These are phyloP conservation scores for Salinomyces thailandicus DNA, from an alignment of 2,329 filamentous ascomycete species.

Conservation along the genomic window DNA sequence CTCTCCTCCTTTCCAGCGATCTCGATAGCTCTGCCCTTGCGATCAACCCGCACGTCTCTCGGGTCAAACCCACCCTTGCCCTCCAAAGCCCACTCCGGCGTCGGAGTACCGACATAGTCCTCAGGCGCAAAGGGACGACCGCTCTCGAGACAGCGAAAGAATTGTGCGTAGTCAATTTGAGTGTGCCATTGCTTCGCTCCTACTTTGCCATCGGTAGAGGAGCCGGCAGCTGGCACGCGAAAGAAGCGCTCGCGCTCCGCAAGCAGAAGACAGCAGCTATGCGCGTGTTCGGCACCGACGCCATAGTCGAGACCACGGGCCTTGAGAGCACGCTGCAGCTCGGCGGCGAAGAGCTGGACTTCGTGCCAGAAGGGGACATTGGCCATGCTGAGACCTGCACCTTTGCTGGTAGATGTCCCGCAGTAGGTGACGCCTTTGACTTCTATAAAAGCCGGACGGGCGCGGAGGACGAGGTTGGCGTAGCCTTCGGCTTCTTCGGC, in stretches of 20 bases:
- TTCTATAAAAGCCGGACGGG: slow-evolving; percentile 84
- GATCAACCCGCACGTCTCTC: slow-evolving; percentile 72
- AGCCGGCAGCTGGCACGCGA: slow-evolving; percentile 26
- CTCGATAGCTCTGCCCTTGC: slow-evolving; percentile 71
- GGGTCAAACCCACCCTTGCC: slow-evolving; percentile 92
- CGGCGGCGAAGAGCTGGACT: slow-evolving; percentile 69
- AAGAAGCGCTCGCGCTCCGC: slow-evolving; percentile 67
- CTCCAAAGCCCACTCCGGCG: slow-evolving; percentile 90
- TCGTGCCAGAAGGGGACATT: slow-evolving; percentile 96
- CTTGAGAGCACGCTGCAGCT: slow-evolving; percentile 58
- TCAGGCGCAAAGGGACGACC: slow-evolving; percentile 61
- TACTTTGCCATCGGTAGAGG: slow-evolving; percentile 38
- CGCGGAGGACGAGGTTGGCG: slow-evolving; percentile 74
- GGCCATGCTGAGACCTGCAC: slow-evolving; percentile 85
- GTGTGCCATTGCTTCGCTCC: slow-evolving; percentile 58
- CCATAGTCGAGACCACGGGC: slow-evolving; percentile 69
- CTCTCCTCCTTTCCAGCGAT: too few relatives aligned
- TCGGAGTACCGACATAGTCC: slow-evolving; percentile 78
- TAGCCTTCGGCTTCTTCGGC: slow-evolving; percentile 89
- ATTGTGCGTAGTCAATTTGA: slow-evolving; percentile 77
- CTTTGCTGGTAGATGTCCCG: slow-evolving; percentile 74
- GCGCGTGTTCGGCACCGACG: slow-evolving; percentile 87
- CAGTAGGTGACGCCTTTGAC: slow-evolving; percentile 97
- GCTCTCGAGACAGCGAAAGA: slow-evolving; percentile 74
- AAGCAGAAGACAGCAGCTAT: slow-evolving; percentile 84